A percentile compares a stretch with the other conserved stretches of the same genome.
Conservation (phyloP, 2,329 filamentous ascomycete species). For the Pezizomycotina sp. region DNA sequence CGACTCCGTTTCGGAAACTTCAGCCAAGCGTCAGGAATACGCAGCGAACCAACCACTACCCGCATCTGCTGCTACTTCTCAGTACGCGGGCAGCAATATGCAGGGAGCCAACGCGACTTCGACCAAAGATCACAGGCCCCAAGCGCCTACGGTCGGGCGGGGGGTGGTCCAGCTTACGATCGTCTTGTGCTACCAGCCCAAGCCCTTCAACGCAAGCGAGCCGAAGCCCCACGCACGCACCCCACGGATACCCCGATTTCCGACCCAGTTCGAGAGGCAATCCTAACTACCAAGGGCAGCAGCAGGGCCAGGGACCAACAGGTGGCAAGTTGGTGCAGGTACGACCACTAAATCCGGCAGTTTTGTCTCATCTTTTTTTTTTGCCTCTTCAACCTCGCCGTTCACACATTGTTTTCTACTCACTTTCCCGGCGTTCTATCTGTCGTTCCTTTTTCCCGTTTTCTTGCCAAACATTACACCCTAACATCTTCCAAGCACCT, state of each 20-base stretch:
- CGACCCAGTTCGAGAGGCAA: conserved; percentile 25
- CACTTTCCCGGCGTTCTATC: too few relatives aligned
- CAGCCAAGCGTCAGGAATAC: conserved; percentile 35
- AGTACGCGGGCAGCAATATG: conserved; percentile 20
- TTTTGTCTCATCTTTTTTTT: too few relatives aligned
- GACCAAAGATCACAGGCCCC: conserved; percentile 19
- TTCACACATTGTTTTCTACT: too few relatives aligned
- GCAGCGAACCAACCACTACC: conserved; percentile 28
- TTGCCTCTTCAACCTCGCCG: too few relatives aligned
- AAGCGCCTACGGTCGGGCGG: conserved; percentile 22
- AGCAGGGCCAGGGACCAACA: conserved; percentile 32
- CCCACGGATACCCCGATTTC: conserved; percentile 18
- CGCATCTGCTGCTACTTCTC: conserved; percentile 24
- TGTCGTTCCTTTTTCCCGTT: too few relatives aligned
- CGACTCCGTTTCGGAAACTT: conserved; percentile 47
- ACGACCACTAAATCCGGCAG: conserved; percentile 36
- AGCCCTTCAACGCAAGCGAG: conserved; percentile 30
- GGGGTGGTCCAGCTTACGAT: conserved; percentile 27
- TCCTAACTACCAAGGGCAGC: conserved; percentile 23
- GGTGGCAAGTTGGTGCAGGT: conserved; percentile 43
- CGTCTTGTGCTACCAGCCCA: conserved; percentile 28
- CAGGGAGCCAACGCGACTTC: conserved; percentile 9
- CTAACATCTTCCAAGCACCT: too few relatives aligned
- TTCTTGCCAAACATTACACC: too few relatives aligned
- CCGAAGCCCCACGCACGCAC: conserved; percentile 15